These are phyloP conservation scores for Aphanocladium album DNA, from an alignment of 2,329 filamentous ascomycete species.

Conservation along the genomic window DNA sequence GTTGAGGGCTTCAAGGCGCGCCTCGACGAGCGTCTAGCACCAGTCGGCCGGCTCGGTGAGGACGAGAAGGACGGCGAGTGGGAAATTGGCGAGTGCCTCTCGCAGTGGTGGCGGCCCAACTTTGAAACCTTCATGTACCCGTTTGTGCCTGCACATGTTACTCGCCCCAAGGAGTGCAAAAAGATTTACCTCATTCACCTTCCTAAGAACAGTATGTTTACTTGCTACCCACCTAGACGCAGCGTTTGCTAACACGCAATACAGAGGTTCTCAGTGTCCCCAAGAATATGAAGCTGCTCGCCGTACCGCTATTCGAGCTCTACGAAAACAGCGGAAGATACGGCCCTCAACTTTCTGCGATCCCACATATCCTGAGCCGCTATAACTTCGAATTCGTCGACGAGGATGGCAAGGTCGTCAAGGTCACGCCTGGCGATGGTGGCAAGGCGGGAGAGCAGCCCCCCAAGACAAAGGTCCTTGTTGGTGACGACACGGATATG, in stretches of 20 bases:
- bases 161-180: constrained; percentile 96
- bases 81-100: constrained; percentile 90
- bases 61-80: constrained; percentile 82
- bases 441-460: constrained; percentile 48
- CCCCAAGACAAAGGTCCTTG: constrained; percentile 62
- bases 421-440: constrained; percentile 70
- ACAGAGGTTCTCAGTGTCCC: constrained; percentile 90
- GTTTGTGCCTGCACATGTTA: constrained; percentile 93
- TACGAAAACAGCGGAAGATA: constrained; percentile 97
- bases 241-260: constrained; percentile 7
- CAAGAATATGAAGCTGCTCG: constrained; percentile 99
- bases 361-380: constrained; percentile 86
- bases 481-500: constrained; percentile 59
- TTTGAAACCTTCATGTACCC: constrained; percentile 99
- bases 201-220: constrained; percentile 70
- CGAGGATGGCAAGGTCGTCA: constrained; percentile 82
- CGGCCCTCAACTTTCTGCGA: constrained; percentile 91
- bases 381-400: constrained; percentile 99
- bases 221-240: not conserved
- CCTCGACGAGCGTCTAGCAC: constrained; percentile 88
- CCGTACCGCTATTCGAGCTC: constrained; percentile 92
- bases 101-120: constrained; percentile 98
- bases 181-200: constrained; percentile 97
- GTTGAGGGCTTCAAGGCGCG: constrained; percentile 90
- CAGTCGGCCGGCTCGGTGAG: constrained; percentile 80